phyloP scores from a whole-genome alignment of 768 basidiomycete genomes.

The Amanita muscaria region DNA sequence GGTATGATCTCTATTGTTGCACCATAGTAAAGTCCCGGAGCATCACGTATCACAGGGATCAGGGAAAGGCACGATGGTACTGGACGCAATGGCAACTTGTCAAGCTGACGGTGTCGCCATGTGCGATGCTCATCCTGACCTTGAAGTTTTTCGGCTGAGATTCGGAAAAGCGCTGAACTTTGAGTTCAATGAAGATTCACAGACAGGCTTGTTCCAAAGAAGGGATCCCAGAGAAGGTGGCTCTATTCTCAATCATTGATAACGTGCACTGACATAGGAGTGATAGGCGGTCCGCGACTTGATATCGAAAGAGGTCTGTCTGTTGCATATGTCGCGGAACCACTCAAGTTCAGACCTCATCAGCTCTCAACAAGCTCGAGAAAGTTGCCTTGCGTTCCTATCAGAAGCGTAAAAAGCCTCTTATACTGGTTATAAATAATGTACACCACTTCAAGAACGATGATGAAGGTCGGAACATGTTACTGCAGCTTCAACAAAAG shows the following conservation, averaged over 20 bases:
- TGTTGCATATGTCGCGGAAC: background rate
- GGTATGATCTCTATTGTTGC: slow-evolving; percentile 25
- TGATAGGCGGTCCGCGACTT: slow-evolving; percentile 60
- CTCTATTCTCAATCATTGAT: background rate
- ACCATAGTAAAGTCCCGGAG: slow-evolving; percentile 5
- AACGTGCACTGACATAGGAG: background rate
- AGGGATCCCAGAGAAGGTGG: slow-evolving; percentile 74
- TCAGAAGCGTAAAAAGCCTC: slow-evolving; percentile 47
- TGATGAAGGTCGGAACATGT: slow-evolving; percentile 64
- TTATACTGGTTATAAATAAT: slow-evolving; percentile 80
- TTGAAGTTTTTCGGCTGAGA: slow-evolving; percentile 79
- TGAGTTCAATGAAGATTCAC: slow-evolving; percentile 79
- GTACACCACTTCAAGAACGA: slow-evolving; percentile 68
- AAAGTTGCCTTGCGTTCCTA: slow-evolving; percentile 72
- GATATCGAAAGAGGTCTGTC: slow-evolving; percentile 70
- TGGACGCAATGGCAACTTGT: slow-evolving; percentile 70
- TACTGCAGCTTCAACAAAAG: slow-evolving; percentile 81
- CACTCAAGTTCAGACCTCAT: slow-evolving; percentile 3
- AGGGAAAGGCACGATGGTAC: slow-evolving; percentile 77
- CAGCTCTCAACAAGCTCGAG: slow-evolving; percentile 74
- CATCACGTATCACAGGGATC: slow-evolving; percentile 44
- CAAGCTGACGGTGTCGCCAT: slow-evolving; percentile 64
- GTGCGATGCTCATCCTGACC: slow-evolving; percentile 78
- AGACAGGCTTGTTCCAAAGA: slow-evolving; percentile 72
- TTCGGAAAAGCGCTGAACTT: slow-evolving; percentile 82